Evolutionary conservation across 768 basidiomycete genomes (phyloP).

Genomic region (Hygrophoropsis aurantiaca): DNA sequence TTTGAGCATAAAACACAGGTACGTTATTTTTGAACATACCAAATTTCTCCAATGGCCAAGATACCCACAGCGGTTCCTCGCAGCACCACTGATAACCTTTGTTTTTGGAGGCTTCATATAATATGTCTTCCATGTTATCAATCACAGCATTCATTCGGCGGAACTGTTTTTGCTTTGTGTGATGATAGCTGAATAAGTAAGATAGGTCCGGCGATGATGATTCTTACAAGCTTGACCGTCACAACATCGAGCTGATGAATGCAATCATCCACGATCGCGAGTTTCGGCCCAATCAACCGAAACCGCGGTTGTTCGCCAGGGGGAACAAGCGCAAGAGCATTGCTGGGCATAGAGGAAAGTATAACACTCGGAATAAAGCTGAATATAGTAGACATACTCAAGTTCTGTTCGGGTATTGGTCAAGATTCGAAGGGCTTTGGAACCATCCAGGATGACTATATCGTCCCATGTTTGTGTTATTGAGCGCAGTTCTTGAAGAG

Average conservation of each 20-base stretch:
- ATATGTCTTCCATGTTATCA: slow-evolving; percentile 62
- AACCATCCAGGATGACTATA: slow-evolving; percentile 74
- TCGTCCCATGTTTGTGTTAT: slow-evolving; percentile 80
- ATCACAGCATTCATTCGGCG: slow-evolving; percentile 60
- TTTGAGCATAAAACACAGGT: slow-evolving; percentile 5
- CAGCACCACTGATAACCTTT: slow-evolving; percentile 75
- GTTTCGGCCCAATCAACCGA: slow-evolving; percentile 62
- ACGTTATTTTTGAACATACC: slow-evolving; percentile 40
- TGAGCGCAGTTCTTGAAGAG: slow-evolving; percentile 65
- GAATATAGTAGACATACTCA: slow-evolving; percentile 57
- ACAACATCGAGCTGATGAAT: slow-evolving; percentile 60
- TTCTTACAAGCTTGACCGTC: slow-evolving; percentile 63
- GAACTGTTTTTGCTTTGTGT: slow-evolving; percentile 65
- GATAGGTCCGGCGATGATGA: neutral
- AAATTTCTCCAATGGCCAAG: slow-evolving; percentile 81
- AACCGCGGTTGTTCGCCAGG: slow-evolving; percentile 52
- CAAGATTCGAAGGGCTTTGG: slow-evolving; percentile 69
- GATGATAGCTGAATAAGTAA: neutral
- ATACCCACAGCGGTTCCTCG: slow-evolving; percentile 75
- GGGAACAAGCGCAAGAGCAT: slow-evolving; percentile 57
- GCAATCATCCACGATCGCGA: slow-evolving; percentile 65
- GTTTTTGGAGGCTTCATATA: slow-evolving; percentile 66
- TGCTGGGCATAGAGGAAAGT: slow-evolving; percentile 39
- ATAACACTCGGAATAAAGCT: neutral
- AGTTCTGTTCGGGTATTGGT: slow-evolving; percentile 82